Percentiles rank a stretch among this genome's conserved stretches.
These are phyloP conservation scores for Penicillium sp. DNA, from an alignment of 2,329 filamentous ascomycete species.

Conservation along the genomic window DNA sequence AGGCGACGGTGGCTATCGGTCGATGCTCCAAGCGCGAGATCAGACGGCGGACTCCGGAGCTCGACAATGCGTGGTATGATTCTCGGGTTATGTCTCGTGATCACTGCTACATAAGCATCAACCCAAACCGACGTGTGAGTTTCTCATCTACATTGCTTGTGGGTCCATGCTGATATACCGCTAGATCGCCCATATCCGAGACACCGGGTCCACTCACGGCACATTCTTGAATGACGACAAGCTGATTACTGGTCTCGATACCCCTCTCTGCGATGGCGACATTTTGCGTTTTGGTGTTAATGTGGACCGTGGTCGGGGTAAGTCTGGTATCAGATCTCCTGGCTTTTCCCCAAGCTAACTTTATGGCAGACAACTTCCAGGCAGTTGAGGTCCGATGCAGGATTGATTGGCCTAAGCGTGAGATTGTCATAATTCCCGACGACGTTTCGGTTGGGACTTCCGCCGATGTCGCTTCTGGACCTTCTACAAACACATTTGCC, in stretches of 20 bases:
- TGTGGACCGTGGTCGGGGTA: conserved; percentile 52
- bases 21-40: conserved; percentile 43
- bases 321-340: conserved; percentile 9
- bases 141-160: not conserved
- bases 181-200: conserved; percentile 53
- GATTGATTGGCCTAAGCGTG: conserved; percentile 31
- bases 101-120: conserved; percentile 43
- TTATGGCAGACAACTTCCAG: conserved; percentile 31
- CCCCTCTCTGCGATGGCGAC: conserved; percentile 41
- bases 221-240: conserved; percentile 56
- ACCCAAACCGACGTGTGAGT: conserved; percentile 30
- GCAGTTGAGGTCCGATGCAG: conserved; percentile 36
- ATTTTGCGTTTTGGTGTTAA: conserved; percentile 50
- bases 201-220: conserved; percentile 64
- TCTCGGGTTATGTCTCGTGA: conserved; percentile 51
- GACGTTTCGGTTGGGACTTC: not conserved
- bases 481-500: conserved; percentile 41
- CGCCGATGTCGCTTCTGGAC: conserved; percentile 2
- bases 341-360: not conserved
- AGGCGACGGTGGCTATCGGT: conserved; percentile 39
- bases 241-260: conserved; percentile 41
- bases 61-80: conserved; percentile 49
- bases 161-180: conserved; percentile 14
- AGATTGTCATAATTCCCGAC: conserved; percentile 13
- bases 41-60: conserved; percentile 37